Base-by-base conservation (phyloP, 2,329 filamentous ascomycete species). In the Camillea tinctor region DNA sequence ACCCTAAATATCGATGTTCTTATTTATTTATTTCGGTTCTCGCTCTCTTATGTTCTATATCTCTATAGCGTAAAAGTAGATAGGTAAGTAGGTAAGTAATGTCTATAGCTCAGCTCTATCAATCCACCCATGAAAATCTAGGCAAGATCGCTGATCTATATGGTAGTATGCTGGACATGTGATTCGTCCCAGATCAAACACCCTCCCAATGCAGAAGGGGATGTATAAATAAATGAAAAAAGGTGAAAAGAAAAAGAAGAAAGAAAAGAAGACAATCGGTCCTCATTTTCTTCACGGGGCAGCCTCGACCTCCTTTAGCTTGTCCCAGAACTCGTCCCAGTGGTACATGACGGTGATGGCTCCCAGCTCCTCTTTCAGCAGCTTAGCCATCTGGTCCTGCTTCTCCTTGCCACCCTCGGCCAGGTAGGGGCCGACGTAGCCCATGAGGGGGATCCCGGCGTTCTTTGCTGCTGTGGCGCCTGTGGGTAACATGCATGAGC, bases 341-440 rank as follows among this genome's bases (percentile, higher is more conserved):
- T 86, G 71, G 55, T 78, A 69, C 81, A 87, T 91, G 71, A 91
- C 79, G 59, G 86, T 75, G 61, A 81, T 79, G 57, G 85, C 88
- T 15, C 88, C 89, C 1, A 85, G 56, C 30, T 59, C 82, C 11
- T 88, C 84, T 11, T 69, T 79, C 69, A 92, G 75, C 26, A 81
- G 73, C 70, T 85, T 80, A 62, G 82, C 81, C 86, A 92, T 91
- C 75, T 88, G 83, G 53, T 83, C 79, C 76, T 84, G 79, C 76
- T 89, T 83, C 40, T 81, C 81, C 19, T 78, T 77, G 55, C 79
- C 79, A 26, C 53, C 59, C 40, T 77, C 73, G n/a, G 50, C 52
- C 56, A 73, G 68, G 76, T 94, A 95, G 59, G 89, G 89, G 44
- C 93, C 93, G 26, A 95, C 90, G 76, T 97, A 97, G 58, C 88